Base-by-base conservation (phyloP, 768 basidiomycete genomes). In the Suillus hirtellus region DNA sequence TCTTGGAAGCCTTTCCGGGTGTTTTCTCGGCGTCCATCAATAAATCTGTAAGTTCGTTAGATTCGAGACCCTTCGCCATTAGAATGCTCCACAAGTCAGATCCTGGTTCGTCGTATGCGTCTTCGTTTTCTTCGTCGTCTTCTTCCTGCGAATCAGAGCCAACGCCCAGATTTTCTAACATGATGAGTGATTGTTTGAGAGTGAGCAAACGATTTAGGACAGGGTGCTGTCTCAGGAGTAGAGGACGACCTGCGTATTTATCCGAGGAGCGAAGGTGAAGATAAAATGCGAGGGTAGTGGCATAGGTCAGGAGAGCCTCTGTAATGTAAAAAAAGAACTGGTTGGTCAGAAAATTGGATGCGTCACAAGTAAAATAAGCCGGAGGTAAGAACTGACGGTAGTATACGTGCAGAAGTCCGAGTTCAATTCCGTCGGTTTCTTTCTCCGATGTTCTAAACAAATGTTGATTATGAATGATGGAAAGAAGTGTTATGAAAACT, bases 301-400 rank as follows among this genome's bases (percentile, higher is more conserved):
- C 83, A 71, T 99, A 99, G 10, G 95, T 93, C 43, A 97, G 78
- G 2, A 96, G 80, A 1, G 95, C 85, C 81, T 99, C 96, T 98
- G 74, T 35, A 65, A 60, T 19, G 27, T 64, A 21, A 43, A 42
- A 43, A 44, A 61, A 34, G 64, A 60, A 35, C 58, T 21, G 40
- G 8, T 24, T 60, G 43, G 24, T 7, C 37, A 54, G 24, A 62
- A 52, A n/a, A 10, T 21, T 7, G 9, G 8, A 47, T 10, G 31
- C 31, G 46, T 61, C 21, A 38, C 3, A n/a, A 60, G 53, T 40
- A 44, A 60, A n/a, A 63, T 62, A 52, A 52, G 27, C 17, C 7
- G 17, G 17, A 64, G 52, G 38, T 31, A 17, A 47, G 40, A 6
- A 82, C 93, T 76, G 72, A 95, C 96, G 96, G 72, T 96, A 93